A percentile compares a stretch with the other conserved stretches of the same genome.
These are phyloP conservation scores for Hypoxylon rickii DNA, from an alignment of 495 filamentous ascomycete genomes.

Conservation along the genomic window DNA sequence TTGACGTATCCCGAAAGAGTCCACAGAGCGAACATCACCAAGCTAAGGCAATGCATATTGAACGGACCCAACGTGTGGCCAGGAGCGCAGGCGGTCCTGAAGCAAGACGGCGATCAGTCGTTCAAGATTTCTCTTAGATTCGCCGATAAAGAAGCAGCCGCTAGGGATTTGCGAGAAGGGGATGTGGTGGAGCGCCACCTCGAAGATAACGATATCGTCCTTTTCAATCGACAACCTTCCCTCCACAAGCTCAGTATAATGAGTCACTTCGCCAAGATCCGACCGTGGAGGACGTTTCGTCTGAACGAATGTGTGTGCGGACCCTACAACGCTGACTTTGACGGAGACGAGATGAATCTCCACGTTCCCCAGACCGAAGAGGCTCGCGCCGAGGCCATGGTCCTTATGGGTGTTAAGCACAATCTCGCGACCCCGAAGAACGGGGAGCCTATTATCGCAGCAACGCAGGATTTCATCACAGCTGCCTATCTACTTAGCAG, in stretches of 20 bases:
- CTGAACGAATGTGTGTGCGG: conserved; percentile 98
- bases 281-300: conserved; percentile 94
- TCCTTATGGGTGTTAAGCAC: conserved; percentile 97
- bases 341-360: conserved; percentile 98
- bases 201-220: conserved; percentile 92
- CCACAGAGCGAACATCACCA: conserved; percentile 78
- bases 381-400: conserved; percentile 90
- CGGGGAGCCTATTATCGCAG: conserved; percentile 96
- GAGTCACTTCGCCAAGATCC: conserved; percentile 87
- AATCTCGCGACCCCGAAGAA: conserved; percentile 96
- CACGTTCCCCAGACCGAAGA: conserved; percentile 99
- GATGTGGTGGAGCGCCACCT: conserved; percentile 94
- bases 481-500: conserved; percentile 88
- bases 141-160: conserved; percentile 66
- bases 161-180: conserved; percentile 74
- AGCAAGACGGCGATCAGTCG: conserved; percentile 53
- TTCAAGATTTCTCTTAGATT: conserved; percentile 77
- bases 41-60: conserved; percentile 69
- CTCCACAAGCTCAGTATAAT: conserved; percentile 98
- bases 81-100: conserved; percentile 80
- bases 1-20: conserved; percentile 93
- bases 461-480: conserved; percentile 98
- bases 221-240: conserved; percentile 97
- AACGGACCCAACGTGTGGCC: conserved; percentile 80
- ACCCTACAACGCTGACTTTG: conserved; percentile 99